phyloP scores from a whole-genome alignment of 176 grass and related monocot species.

The Secale cereale region DNA sequence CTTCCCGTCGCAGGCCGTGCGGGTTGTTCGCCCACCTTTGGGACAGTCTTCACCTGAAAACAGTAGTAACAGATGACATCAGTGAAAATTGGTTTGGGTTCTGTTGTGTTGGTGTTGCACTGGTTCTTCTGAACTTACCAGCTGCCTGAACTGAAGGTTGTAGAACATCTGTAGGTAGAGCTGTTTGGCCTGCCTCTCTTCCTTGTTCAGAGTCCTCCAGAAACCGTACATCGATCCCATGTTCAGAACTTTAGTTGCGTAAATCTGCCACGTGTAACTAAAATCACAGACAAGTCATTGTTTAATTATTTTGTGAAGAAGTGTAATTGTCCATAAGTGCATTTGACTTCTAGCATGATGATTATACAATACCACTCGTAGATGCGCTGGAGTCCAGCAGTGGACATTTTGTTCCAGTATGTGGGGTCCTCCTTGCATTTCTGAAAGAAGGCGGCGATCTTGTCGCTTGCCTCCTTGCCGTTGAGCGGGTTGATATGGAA shows the following conservation, averaged over 20 bases:
- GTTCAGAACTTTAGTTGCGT: slow-evolving; percentile 76
- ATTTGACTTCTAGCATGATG: neutral
- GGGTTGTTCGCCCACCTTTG: neutral
- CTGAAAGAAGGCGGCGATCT: slow-evolving; percentile 83
- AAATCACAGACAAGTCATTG: neutral
- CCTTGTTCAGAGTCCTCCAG: slow-evolving; percentile 82
- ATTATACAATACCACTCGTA: slow-evolving; percentile 63
- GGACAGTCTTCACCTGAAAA: slow-evolving; percentile 55
- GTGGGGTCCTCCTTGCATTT: slow-evolving; percentile 75
- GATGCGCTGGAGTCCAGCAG: slow-evolving; percentile 80
- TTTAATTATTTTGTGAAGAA: neutral
- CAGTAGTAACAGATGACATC: neutral
- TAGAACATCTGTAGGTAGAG: slow-evolving; percentile 81
- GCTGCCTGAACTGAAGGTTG: slow-evolving; percentile 75
- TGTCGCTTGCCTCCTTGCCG: slow-evolving; percentile 64
- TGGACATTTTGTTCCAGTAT: slow-evolving; percentile 94
- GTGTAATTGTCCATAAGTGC: neutral
- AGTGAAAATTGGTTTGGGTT: neutral
- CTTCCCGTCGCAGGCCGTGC: neutral
- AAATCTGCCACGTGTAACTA: slow-evolving; percentile 99
- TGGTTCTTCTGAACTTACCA: slow-evolving; percentile 39
- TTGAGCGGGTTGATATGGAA: slow-evolving; percentile 89
- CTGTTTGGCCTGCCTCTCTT: slow-evolving; percentile 60
- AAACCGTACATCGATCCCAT: slow-evolving; percentile 89
- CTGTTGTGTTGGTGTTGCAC: neutral